A percentile compares a stretch with the other conserved stretches of the same genome.
Evolutionary conservation across 257 asterid genomes (phyloP).

Genomic region (Cynanchum wilfordii): DNA sequence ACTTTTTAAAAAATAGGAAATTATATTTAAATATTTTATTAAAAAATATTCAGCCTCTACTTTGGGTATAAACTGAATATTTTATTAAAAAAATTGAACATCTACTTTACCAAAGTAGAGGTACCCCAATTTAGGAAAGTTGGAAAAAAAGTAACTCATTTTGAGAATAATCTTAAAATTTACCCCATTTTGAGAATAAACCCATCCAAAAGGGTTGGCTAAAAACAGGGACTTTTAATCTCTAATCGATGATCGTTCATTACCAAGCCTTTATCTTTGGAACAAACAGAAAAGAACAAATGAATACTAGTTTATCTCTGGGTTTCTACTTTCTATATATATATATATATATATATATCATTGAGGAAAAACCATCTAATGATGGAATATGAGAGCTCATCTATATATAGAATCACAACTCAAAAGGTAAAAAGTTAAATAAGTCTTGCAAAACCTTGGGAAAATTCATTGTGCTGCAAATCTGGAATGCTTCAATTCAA

Average conservation of each 20-base stretch:
- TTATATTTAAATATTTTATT: too few relatives aligned
- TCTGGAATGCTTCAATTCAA: constrained; percentile 12
- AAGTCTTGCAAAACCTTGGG: neutral
- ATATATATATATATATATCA: neutral
- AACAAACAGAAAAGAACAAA: neutral
- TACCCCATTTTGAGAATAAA: too few relatives aligned
- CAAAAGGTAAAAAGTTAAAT: neutral
- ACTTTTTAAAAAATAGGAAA: too few relatives aligned
- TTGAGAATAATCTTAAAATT: too few relatives aligned
- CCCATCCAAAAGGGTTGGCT: too few relatives aligned
- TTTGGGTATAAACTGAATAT: too few relatives aligned
- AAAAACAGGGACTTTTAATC: neutral
- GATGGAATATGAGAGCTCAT: neutral
- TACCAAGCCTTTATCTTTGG: neutral
- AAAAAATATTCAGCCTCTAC: too few relatives aligned
- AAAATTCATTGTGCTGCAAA: neutral
- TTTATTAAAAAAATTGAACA: too few relatives aligned
- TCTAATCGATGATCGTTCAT: neutral
- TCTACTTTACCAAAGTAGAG: too few relatives aligned
- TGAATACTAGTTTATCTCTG: neutral
- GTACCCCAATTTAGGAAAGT: too few relatives aligned
- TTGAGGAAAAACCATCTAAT: neutral
- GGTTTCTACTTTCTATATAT: neutral
- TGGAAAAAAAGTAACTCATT: too few relatives aligned
- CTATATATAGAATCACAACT: neutral